Evolutionary conservation across 106 monocot genomes (phyloP).

Genomic region (Hemerocallis citrina): DNA sequence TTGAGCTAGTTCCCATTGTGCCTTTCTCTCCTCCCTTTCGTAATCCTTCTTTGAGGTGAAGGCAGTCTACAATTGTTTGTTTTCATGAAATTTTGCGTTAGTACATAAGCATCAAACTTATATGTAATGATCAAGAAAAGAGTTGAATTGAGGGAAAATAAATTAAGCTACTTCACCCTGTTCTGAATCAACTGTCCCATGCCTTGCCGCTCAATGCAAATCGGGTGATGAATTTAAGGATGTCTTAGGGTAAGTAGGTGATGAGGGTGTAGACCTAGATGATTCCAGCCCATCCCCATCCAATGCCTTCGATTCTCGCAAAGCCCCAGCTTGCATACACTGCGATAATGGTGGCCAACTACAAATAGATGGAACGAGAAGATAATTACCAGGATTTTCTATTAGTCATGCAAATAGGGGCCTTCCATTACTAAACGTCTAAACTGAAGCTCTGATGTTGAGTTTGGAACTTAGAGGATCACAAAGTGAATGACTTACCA

Average conservation of each 20-base stretch:
- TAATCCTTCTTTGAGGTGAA: slow-evolving; percentile 58
- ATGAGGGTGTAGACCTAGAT: slow-evolving; percentile 27
- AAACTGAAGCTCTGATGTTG: too few relatives aligned
- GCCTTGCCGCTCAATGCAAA: slow-evolving; percentile 31
- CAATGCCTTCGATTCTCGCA: slow-evolving; percentile 26
- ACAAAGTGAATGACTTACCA: neutral
- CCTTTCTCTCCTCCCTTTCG: slow-evolving; percentile 49
- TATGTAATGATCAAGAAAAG: too few relatives aligned
- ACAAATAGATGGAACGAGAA: neutral
- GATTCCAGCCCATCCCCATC: slow-evolving; percentile 37
- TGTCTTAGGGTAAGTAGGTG: slow-evolving; percentile 29
- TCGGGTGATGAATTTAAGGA: slow-evolving; percentile 35
- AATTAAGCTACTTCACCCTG: too few relatives aligned
- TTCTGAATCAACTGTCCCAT: slow-evolving; percentile 35
- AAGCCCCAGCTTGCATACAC: slow-evolving; percentile 24
- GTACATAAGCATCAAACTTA: too few relatives aligned
- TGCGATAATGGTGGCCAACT: slow-evolving; percentile 42
- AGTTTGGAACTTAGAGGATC: too few relatives aligned
- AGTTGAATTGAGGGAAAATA: too few relatives aligned
- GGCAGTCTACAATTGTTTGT: slow-evolving; percentile 27
- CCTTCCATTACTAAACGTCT: too few relatives aligned
- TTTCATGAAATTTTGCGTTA: too few relatives aligned
- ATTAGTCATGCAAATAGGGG: too few relatives aligned
- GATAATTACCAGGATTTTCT: too few relatives aligned
- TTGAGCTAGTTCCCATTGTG: slow-evolving; percentile 54